Base-by-base conservation (phyloP, 345 rosid genomes). In the Alliaria petiolata region DNA sequence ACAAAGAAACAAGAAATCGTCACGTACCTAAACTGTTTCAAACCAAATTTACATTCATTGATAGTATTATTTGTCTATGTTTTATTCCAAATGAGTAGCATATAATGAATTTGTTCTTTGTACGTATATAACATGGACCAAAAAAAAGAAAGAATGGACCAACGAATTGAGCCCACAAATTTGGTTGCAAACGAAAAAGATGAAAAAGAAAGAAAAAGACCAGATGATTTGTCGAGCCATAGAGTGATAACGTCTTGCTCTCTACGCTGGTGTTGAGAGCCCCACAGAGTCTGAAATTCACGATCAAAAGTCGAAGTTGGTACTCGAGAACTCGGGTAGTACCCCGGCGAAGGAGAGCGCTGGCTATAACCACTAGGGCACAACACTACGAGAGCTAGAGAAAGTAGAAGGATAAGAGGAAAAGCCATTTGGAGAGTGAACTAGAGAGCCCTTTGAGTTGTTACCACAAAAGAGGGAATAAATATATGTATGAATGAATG, bases 281-380 rank as follows among this genome's bases (percentile, higher is more conserved):
- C 95, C 98, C 98, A 93, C 7, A 80, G 80, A 63, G 80, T 89
- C n/a, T 79, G 81, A 40, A 72, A 89, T 7, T 76, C 87, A 69
- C 82, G 86, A 45, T 77, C 62, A 59, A 93, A 93, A 13, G 73
- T 71, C 3, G 90, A 30, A 10, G 92, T 70, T 1, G 59, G 50
- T 11, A 86, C 55, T 55, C 52, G 74, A 50, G 92, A 86, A 68
- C 95, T 81, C 0, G 98, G 98, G 58, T 70, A 68, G 80, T 84
- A 93, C 51, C 98, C 98, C 0, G 97, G 97, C 1, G 92, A 87
- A 67, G 98, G 96, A 55, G 88, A 89, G 43, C 76, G 63, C 35
- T 85, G 89, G 51, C 80, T 85, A 34, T 9, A 39, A 54, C 59
- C 51, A 36, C 28, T 19, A 14, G 73, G 72, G 33, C 71, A 65